Evolutionary conservation across 2,329 filamentous ascomycete species (phyloP), one percentile per base, ranked within the genome.

Genomic region (Hymenoscyphus infarciens): DNA sequence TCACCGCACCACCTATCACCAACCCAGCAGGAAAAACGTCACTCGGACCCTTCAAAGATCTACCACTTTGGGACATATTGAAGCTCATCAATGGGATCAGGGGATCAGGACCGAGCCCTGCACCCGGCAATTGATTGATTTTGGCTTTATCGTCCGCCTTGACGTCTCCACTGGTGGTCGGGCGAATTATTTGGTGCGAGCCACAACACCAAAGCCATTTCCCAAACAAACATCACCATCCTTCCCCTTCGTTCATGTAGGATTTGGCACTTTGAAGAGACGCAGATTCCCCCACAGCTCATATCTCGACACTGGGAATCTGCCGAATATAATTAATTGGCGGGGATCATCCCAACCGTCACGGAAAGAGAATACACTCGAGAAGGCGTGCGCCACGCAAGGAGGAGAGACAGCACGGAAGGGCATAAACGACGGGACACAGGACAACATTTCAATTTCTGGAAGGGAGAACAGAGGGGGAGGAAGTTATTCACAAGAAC

Each of bases 111-210:
- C n/a, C n/a, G 13, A 49, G 19, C 45, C 45, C 22, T 19, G 45
- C 45, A 49, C n/a, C 45, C 45, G 45, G 45, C 45, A 49, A 22
- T 49, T 13, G 45, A 49, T 49, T 22, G 16, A 19, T 45, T 45
- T 45, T 45, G 39, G 39, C 39, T 45, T 19, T 45, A 49, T 49
- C 45, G 25, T 49, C 45, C 45, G 45, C 45, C 45, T 49, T 49
- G 45, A 49, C 45, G 22, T 19, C 45, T 49, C 45, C 45, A 49
- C 45, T 25, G n/a, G 45, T 49, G 45, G 45, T 49, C 7, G 45
- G 45, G 19, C 45, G 22, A 22, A 49, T 22, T 22, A 45, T 45
- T 45, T n/a, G 39, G 39, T n/a, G 39, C 10, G 45, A 22, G n/a
- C 45, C 45, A 49, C 45, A 49, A 49, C 45, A 22, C 45, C 45